Base-by-base conservation (phyloP, 1,139 yeast species). In the Geotrichum citri-aurantii region DNA sequence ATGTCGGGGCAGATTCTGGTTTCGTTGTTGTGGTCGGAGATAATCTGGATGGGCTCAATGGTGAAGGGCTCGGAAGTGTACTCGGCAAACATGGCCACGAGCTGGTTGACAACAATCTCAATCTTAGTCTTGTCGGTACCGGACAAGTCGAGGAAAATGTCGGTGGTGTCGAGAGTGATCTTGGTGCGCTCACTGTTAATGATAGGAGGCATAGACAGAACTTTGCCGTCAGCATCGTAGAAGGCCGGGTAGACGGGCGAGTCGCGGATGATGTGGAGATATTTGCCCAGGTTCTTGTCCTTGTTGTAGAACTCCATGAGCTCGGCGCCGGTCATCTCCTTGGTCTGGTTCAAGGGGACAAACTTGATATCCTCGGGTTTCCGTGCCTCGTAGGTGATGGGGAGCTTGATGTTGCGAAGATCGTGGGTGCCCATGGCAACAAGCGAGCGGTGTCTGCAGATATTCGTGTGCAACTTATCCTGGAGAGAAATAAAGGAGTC, bases 401-500 rank as follows among this genome's bases (percentile, higher is more conserved):
- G 97, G 21, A 49, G 46, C 52, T 81, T 74, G 65, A 93, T 77
- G 56, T 88, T 83, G 72, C 89, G 96, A 63, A 87, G 78, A 75
- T 95, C 98, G 72, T 95, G 99, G 61, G 99, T 95, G 68, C 99
- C 99, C 79, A 92, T 91, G 60, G 99, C 98, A 58, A 93, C 99
- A 68, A 95, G 81, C 50, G 97, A 86, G 79, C 99, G 88, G 75
- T 92, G 88, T 79, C 99, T 92, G 75, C 99, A 93, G 71, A 95
- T 79, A 74, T 95, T 95, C 62, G 95, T 80, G 77, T 95, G 99
- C 66, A 95, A 80, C 75, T 95, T 95, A 74, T 95, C 99, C 77
- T 95, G 99, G 67, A 95, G 79, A 33, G 96, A 86, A 71, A 95
- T 93, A 79, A 95, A 95, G 3, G 98, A 92, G 61, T 89, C 96